Evolutionary conservation across 768 basidiomycete species (phyloP), one percentile per base, ranked within the genome.

Genomic region (Auriculariales sp.): DNA sequence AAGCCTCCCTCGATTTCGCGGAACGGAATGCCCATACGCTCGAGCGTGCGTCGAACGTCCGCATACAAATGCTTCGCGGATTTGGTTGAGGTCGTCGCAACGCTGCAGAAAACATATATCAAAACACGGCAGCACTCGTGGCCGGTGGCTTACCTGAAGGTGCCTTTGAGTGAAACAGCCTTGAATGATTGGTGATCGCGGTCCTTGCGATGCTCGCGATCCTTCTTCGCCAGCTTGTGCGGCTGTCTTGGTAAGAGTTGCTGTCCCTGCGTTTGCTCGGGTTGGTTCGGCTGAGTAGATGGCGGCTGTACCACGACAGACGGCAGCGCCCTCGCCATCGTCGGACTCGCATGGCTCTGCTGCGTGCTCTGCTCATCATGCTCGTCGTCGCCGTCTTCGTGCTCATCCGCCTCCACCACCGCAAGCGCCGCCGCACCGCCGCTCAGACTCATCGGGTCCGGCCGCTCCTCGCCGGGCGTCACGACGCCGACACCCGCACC

Each of bases 11-110:
- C 86, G 56, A 78, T 90, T 62, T 91, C 86, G 34, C 90, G 77
- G 62, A 95, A 92, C 64, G 90, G 88, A 29, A 99, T 86, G 54
- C 92, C 91, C 79, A 98, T 90, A 42, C 93, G 78, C 58, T 93
- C 87, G 34, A 98, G 73, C 2, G 95, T 93, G 12, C 78, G 75
- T 46, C 75, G 73, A 55, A 99, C 83, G 64, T 98, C 94, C 50
- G 72, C 66, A 64, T 89, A 85, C 66, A 98, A 81, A 6, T 76
- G 71, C 10, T 74, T 66, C 3, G 90, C 86, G 4, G 86, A 61
- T 60, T 94, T 97, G 3, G 91, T 91, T 28, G 91, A 86, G 2
- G 95, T 99, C 5, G 95, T 99, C 4, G 89, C 83, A 35, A 99
- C 95, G 57, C 90, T 89, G 55, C 34, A 46, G 3, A 31, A 36